Evolutionary conservation across 1,284 basidiomycete species (phyloP), one percentile per base, ranked within the genome.

Genomic region (Heterobasidion occidentale): DNA sequence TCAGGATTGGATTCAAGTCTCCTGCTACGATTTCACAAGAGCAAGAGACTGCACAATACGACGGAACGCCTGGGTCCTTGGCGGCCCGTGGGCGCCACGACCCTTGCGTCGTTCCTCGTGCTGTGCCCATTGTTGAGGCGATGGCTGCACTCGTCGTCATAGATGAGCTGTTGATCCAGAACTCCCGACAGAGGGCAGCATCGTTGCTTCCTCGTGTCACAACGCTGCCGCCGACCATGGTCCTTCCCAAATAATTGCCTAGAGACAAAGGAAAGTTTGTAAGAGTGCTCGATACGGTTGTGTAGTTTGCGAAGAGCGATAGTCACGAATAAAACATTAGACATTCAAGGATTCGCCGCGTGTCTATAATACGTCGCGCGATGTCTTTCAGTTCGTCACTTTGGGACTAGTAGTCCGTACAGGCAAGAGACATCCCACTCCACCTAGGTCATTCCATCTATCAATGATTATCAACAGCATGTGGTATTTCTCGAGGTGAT

Each of bases 111-210:
- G 94, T 99, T 7, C 96, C 97, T 36, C 86, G 92, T 46, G 97
- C 97, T 8, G 94, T 99, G 27, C 95, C 97, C 46, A 99, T 99
- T 65, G 95, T 99, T 35, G 97, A 99, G 76, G 86, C 93, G 1
- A 99, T 99, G 97, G 94, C 96, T 0, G 88, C 90, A 19, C 77
- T 99, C 48, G 95, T 97, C 59, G 79, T 98, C 64, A 94, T 99
- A 88, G 97, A 99, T 70, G 81, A 88, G 65, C 74, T 96, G 58
- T 78, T 97, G 49, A 84, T 91, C 59, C 94, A 98, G 74, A 90
- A 92, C 63, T 79, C 92, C 17, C 83, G 94, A 57, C 78, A 78
- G 65, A 76, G 84, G 1, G 81, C 94, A 4, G 77, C 81, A 1
- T 63, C 76, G 36, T 71, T 87, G 38, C 77, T 91, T 12, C 91